phyloP scores from a whole-genome alignment of 768 basidiomycete genomes.

The Leucosporidium yakuticum region DNA sequence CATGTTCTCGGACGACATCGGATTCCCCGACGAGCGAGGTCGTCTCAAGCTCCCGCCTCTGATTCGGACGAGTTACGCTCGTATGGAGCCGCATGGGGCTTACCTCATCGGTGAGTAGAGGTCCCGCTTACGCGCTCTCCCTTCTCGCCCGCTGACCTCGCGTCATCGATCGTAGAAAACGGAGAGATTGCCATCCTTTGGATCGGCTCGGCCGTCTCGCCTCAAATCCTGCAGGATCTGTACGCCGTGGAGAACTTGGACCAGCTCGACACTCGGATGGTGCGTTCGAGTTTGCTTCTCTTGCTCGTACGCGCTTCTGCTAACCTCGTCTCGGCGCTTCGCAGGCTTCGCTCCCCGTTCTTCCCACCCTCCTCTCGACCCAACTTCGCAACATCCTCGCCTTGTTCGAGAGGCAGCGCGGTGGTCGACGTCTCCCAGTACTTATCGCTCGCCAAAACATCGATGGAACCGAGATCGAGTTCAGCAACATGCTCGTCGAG shows the following conservation, averaged over 20 bases:
- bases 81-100: conserved; percentile 85
- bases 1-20: conserved; percentile 65
- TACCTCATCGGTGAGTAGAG: conserved; percentile 83
- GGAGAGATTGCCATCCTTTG: conserved; percentile 82
- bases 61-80: conserved; percentile 74
- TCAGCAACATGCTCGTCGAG: conserved; percentile 93
- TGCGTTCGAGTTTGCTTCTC: conserved; percentile 43
- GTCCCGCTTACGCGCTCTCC: not conserved
- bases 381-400: conserved; percentile 84
- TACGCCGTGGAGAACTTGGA: conserved; percentile 77
- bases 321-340: conserved; percentile 8
- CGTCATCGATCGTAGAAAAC: conserved; percentile 56
- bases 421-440: conserved; percentile 47
- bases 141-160: not conserved
- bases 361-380: conserved; percentile 68
- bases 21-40: conserved; percentile 61
- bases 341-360: conserved; percentile 63
- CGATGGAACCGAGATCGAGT: conserved; percentile 86
- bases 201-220: conserved; percentile 76
- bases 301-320: not conserved
- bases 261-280: conserved; percentile 62
- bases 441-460: conserved; percentile 82
- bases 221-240: conserved; percentile 72
- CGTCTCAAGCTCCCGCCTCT: conserved; percentile 62
- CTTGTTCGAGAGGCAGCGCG: conserved; percentile 47